A percentile compares a stretch with the other conserved stretches of the same genome.
Conservation (phyloP, 306 rosid species). For the Citrullus colocynthis region DNA sequence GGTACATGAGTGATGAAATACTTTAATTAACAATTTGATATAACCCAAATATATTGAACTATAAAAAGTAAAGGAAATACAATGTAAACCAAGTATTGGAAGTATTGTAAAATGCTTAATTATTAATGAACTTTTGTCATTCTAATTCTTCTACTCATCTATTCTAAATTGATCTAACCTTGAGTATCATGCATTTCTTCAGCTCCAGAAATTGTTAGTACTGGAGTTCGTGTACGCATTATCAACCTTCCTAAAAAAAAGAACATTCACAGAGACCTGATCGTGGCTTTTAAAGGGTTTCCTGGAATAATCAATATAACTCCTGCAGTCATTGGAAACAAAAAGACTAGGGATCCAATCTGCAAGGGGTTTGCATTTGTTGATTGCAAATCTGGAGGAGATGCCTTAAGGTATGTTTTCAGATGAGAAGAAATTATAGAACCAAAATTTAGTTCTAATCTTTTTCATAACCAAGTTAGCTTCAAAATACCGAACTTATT, state of each 20-base stretch:
- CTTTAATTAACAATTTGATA: neutral
- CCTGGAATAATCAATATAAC: slow-evolving; percentile 47
- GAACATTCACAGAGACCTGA: slow-evolving; percentile 67
- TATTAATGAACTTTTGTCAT: neutral
- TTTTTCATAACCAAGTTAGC: neutral
- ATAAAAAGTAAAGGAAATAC: no score
- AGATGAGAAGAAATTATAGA: neutral
- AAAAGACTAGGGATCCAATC: slow-evolving; percentile 86
- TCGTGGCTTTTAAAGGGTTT: slow-evolving; percentile 44
- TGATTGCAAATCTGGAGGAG: slow-evolving; percentile 47
- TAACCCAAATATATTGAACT: no score
- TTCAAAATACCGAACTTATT: neutral
- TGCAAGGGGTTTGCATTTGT: slow-evolving; percentile 88
- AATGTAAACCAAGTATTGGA: no score
- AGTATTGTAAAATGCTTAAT: neutral
- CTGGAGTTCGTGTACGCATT: slow-evolving; percentile 42
- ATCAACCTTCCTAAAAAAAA: slow-evolving; percentile 69
- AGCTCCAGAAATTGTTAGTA: slow-evolving; percentile 35
- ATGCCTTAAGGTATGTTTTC: slow-evolving; percentile 49
- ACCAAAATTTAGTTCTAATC: neutral
- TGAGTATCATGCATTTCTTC: slow-evolving; percentile 14
- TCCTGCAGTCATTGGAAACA: slow-evolving; percentile 65
- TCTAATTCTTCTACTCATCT: neutral
- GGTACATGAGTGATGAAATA: neutral
- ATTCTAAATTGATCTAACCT: neutral